phyloP scores from a whole-genome alignment of 768 basidiomycete species.

The Neoboletus brunneissimus region DNA sequence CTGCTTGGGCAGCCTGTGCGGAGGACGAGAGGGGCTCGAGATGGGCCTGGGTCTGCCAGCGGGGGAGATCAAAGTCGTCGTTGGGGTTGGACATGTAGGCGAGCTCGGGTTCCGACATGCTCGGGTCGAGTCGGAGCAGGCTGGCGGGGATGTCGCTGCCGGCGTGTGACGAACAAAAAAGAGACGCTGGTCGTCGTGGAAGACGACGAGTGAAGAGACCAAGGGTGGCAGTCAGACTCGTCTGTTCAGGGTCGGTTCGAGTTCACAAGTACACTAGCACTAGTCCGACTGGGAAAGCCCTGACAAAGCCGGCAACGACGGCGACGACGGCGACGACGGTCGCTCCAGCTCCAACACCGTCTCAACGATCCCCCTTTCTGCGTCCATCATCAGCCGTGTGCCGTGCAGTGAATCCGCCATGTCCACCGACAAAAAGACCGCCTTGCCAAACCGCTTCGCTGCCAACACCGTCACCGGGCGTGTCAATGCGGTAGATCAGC shows the following conservation, averaged over 20 bases:
- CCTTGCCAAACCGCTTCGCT: slow-evolving; percentile 65
- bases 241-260: slow-evolving; percentile 33
- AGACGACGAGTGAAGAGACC: slow-evolving; percentile 11
- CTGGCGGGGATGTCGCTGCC: background rate
- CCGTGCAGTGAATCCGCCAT: slow-evolving; percentile 48
- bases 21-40: slow-evolving; percentile 53
- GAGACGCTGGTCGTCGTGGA: slow-evolving; percentile 14
- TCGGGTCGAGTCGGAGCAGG: background rate
- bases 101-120: slow-evolving; percentile 74
- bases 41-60: slow-evolving; percentile 48
- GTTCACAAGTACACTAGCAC: background rate
- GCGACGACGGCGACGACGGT: background rate
- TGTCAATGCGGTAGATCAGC: background rate
- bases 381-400: slow-evolving; percentile 46
- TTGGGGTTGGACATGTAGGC: slow-evolving; percentile 73
- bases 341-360: slow-evolving; percentile 40
- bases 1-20: slow-evolving; percentile 54
- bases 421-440: slow-evolving; percentile 76
- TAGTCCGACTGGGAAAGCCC: background rate
- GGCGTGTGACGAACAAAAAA: background rate
- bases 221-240: background rate
- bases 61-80: slow-evolving; percentile 76
- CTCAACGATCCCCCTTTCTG: slow-evolving; percentile 60
- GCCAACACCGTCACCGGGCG: slow-evolving; percentile 2
- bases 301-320: background rate